Conservation (phyloP, 2,329 filamentous ascomycete genomes). For the Botrytis pseudocinerea region DNA sequence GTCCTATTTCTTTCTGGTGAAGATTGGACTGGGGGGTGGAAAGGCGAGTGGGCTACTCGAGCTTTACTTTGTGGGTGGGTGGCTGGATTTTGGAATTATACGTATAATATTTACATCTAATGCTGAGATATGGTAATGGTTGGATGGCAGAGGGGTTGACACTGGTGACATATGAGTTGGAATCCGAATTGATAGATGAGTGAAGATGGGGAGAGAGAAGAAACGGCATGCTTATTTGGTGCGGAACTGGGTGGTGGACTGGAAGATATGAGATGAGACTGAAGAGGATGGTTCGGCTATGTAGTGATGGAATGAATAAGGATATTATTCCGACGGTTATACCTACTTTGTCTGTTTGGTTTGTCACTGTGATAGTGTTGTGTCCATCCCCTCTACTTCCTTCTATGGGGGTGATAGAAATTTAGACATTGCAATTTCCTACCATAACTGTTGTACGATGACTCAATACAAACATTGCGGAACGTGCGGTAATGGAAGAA, state of each 20-base stretch:
- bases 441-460: neutral
- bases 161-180: neutral
- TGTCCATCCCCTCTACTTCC: neutral
- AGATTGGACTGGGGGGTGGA: neutral
- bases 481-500: too few species aligned
- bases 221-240: neutral
- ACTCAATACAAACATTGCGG: too few species aligned
- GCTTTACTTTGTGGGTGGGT: neutral
- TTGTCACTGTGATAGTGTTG: neutral
- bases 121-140: neutral
- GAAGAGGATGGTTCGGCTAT: neutral
- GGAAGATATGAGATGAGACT: neutral
- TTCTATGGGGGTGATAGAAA: neutral
- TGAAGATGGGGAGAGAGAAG: neutral
- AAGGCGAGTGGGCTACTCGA: neutral
- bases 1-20: neutral
- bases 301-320: neutral
- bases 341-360: neutral
- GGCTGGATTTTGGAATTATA: neutral
- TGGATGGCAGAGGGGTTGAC: neutral
- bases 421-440: neutral
- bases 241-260: too few species aligned
- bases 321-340: neutral
- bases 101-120: neutral
- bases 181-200: neutral